Percentiles rank a stretch among this genome's conserved stretches.
Evolutionary conservation across 2,329 filamentous ascomycete genomes (phyloP).

Genomic region (Cladobotryum protrusum): DNA sequence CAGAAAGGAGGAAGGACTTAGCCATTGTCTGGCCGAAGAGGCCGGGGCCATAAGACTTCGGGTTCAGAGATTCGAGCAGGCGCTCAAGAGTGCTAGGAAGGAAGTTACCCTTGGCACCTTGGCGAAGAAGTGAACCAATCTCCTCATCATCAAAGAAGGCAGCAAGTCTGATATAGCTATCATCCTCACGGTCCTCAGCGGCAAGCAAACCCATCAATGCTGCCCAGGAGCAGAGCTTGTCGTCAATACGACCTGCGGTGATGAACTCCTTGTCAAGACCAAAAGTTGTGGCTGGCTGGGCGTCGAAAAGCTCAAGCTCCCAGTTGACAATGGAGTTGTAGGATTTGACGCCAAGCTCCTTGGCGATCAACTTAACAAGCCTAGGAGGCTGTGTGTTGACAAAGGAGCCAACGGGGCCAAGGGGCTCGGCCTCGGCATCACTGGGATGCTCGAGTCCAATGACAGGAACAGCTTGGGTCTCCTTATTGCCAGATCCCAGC

Average conservation of each 20-base stretch:
- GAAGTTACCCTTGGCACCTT: slow-evolving; percentile 87
- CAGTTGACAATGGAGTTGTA: slow-evolving; percentile 80
- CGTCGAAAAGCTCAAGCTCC: slow-evolving; percentile 94
- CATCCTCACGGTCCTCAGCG: slow-evolving; percentile 48
- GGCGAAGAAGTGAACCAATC: slow-evolving; percentile 83
- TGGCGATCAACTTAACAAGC: slow-evolving; percentile 76
- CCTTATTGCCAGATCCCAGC: slow-evolving; percentile 64
- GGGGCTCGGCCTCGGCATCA: slow-evolving; percentile 30
- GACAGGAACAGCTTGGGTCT: slow-evolving; percentile 92
- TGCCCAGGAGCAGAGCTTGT: slow-evolving; percentile 94
- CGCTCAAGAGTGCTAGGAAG: slow-evolving; percentile 75
- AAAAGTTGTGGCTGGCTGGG: slow-evolving; percentile 74
- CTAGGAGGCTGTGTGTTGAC: slow-evolving; percentile 76
- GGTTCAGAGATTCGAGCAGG: slow-evolving; percentile 62
- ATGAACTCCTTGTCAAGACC: slow-evolving; percentile 91
- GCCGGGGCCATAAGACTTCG: slow-evolving; percentile 47
- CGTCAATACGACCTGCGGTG: slow-evolving; percentile 90
- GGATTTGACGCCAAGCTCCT: slow-evolving; percentile 65
- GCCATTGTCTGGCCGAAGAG: slow-evolving; percentile 78
- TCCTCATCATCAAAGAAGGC: slow-evolving; percentile 98
- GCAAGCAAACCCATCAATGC: slow-evolving; percentile 78
- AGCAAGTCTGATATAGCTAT: slow-evolving; percentile 77
- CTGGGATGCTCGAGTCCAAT: slow-evolving; percentile 78
- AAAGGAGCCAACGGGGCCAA: slow-evolving; percentile 67
- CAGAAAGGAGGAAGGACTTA: slow-evolving; percentile 85